Percentiles rank a stretch among this genome's conserved stretches.
phyloP scores from a whole-genome alignment of 2,329 filamentous ascomycete genomes.

The Monilinia vaccinii-corymbosi region DNA sequence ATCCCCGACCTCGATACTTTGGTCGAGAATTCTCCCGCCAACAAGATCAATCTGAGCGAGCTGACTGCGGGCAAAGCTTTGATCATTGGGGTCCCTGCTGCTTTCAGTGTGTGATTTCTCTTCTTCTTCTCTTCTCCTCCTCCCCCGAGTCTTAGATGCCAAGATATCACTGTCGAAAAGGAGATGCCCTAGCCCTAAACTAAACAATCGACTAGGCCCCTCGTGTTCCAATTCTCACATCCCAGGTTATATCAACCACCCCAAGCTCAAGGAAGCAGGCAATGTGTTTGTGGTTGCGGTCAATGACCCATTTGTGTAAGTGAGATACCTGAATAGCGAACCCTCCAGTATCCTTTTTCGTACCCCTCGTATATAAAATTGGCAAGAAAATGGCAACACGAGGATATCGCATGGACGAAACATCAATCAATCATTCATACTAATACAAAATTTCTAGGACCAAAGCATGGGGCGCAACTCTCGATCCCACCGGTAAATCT shows the following conservation, averaged over 20 bases:
- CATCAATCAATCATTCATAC: background rate
- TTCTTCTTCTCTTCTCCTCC: background rate
- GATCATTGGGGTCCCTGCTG: conserved; percentile 77
- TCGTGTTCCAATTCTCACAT: conserved; percentile 63
- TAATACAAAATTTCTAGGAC: conserved; percentile 45
- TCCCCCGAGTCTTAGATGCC: background rate
- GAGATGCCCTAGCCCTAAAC: background rate
- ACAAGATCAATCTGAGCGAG: conserved; percentile 82
- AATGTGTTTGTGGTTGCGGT: conserved; percentile 85
- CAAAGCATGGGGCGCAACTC: conserved; percentile 74
- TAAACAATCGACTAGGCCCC: conserved; percentile 36
- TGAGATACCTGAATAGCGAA: conserved; percentile 10
- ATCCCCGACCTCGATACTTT: conserved; percentile 71
- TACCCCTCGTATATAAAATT: background rate
- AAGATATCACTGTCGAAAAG: background rate
- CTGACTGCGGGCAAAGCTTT: conserved; percentile 63
- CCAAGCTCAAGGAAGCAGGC: conserved; percentile 69
- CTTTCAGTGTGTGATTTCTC: conserved; percentile 46
- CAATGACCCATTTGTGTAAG: conserved; percentile 92
- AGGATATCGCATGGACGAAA: background rate
- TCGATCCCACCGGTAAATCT: conserved; percentile 66
- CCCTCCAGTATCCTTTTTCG: too few relatives aligned
- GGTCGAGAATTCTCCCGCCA: conserved; percentile 78
- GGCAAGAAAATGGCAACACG: background rate
- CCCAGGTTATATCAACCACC: conserved; percentile 76